Conservation (phyloP, 2,329 filamentous ascomycete genomes). For the Aureobasidium lini region DNA sequence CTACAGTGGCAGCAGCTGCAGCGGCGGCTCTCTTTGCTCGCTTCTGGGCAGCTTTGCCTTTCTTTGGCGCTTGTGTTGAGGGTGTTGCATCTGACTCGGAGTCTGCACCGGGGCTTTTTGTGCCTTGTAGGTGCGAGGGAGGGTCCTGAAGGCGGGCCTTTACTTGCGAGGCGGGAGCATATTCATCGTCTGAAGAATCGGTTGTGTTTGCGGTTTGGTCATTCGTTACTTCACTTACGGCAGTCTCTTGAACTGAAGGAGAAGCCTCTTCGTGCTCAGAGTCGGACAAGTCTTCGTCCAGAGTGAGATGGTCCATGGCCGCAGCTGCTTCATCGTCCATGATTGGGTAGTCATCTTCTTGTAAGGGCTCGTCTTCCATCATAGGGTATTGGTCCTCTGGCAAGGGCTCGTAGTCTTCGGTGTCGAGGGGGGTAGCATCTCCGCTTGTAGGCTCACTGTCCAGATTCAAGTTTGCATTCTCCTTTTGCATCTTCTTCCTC, state of each 20-base stretch:
- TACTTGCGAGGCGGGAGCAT: conserved; percentile 36
- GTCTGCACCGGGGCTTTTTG: conserved; percentile 16
- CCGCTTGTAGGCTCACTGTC: conserved; percentile 30
- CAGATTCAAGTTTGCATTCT: conserved; percentile 56
- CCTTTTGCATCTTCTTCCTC: conserved; percentile 71
- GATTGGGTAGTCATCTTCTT: background rate
- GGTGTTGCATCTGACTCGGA: conserved; percentile 21
- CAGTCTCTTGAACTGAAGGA: background rate
- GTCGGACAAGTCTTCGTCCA: conserved; percentile 18
- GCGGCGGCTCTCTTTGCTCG: conserved; percentile 38
- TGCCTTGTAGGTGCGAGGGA: background rate
- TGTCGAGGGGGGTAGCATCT: conserved; percentile 24
- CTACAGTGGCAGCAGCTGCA: conserved; percentile 31
- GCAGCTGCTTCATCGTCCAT: conserved; percentile 15
- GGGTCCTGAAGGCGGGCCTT: conserved; percentile 28
- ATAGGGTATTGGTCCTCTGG: conserved; percentile 1
- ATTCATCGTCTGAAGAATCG: conserved; percentile 30
- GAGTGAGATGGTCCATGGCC: conserved; percentile 18
- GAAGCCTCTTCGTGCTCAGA: background rate
- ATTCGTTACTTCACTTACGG: background rate
- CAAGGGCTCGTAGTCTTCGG: conserved; percentile 23
- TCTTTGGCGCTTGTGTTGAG: conserved; percentile 22
- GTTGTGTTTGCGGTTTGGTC: background rate
- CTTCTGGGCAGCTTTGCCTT: conserved; percentile 43
- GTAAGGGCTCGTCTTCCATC: conserved; percentile 19